Evolutionary conservation across 177 flowering plant genomes (phyloP).

Genomic region (Telopea speciosissima): DNA sequence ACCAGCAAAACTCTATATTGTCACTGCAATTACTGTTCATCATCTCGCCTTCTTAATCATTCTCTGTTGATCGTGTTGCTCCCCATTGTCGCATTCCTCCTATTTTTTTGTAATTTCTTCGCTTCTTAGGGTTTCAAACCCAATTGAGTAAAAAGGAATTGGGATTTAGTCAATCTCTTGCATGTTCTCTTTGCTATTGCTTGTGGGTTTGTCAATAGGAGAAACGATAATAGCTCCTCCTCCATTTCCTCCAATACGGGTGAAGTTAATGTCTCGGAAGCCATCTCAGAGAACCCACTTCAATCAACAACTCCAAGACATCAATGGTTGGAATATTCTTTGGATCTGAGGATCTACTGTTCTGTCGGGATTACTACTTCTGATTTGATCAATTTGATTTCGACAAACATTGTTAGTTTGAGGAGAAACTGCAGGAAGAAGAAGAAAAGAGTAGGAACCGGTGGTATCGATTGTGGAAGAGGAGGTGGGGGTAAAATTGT

Average conservation of each 20-base stretch:
- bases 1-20: slow-evolving; percentile 20
- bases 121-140: too few species aligned
- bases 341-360: background rate
- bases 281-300: too few species aligned
- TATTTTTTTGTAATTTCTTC: slow-evolving; percentile 47
- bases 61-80: slow-evolving; percentile 30
- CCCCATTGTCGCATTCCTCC: slow-evolving; percentile 29
- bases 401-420: slow-evolving; percentile 19
- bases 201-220: slow-evolving; percentile 56
- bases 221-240: slow-evolving; percentile 8
- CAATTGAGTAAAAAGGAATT: too few species aligned
- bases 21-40: slow-evolving; percentile 22
- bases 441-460: too few species aligned
- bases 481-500: too few species aligned
- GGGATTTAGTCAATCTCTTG: too few species aligned
- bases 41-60: slow-evolving; percentile 33
- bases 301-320: too few species aligned
- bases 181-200: too few species aligned
- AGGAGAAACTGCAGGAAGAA: slow-evolving; percentile 67
- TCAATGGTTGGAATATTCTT: slow-evolving; percentile 29
- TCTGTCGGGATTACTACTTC: background rate
- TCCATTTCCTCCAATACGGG: too few species aligned
- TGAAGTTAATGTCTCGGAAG: background rate
- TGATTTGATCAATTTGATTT: background rate
- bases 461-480: too few species aligned